A percentile compares a stretch with the other conserved stretches of the same genome.
These are phyloP conservation scores for Xylaria sp. DNA, from an alignment of 2,329 filamentous ascomycete species.

Conservation along the genomic window DNA sequence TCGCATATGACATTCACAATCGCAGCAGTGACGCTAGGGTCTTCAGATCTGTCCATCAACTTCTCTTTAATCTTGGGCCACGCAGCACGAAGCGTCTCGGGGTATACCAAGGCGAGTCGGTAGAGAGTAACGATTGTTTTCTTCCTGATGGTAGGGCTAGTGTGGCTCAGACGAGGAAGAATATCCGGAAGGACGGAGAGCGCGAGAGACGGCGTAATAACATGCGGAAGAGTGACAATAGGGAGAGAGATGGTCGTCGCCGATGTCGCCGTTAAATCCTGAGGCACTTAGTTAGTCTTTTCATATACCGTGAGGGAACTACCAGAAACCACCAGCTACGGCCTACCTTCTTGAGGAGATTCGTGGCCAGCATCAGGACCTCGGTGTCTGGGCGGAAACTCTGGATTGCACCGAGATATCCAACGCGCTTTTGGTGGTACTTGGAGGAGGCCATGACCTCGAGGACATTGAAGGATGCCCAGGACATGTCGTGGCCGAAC, in stretches of 20 bases:
- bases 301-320: background rate
- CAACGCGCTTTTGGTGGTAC: conserved; percentile 93
- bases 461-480: conserved; percentile 97
- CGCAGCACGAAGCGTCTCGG: conserved; percentile 88
- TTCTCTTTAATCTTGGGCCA: conserved; percentile 99
- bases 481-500: conserved; percentile 99
- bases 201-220: conserved; percentile 91
- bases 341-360: conserved; percentile 88
- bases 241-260: conserved; percentile 85
- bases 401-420: conserved; percentile 94
- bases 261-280: conserved; percentile 79
- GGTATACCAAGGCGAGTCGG: conserved; percentile 92
- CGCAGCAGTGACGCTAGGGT: conserved; percentile 91
- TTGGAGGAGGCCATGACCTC: conserved; percentile 99
- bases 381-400: conserved; percentile 96
- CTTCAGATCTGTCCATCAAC: conserved; percentile 88
- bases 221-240: conserved; percentile 89
- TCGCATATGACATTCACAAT: conserved; percentile 98
- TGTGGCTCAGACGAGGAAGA: conserved; percentile 86
- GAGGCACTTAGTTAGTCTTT: conserved; percentile 34
- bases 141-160: conserved; percentile 86
- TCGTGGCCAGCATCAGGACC: conserved; percentile 96
- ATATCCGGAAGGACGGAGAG: conserved; percentile 89
- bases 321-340: background rate
- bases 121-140: conserved; percentile 97